Evolutionary conservation across 78 protist species (phyloP), one percentile per base, ranked within the genome.

Genomic region (Dictyostelium capitatum): DNA sequence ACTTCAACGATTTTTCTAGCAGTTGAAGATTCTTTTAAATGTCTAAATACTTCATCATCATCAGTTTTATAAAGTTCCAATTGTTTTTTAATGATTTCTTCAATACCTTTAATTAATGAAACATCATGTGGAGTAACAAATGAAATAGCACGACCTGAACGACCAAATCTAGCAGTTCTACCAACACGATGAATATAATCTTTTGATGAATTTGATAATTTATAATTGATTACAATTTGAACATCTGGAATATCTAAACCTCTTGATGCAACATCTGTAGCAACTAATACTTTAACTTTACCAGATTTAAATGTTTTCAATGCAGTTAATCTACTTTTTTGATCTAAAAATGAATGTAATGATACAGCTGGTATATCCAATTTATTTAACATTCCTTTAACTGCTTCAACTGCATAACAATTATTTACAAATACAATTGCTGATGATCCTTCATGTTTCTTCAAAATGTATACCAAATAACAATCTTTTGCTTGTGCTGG

Each of bases 181-280:
- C 99, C 99, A 30, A 98, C 99, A 46, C 99, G 96, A 85, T 99
- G 99, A 48, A 99, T 95, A 97, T 99, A 99, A 97, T 97, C 89
- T 92, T 97, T 51, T 95, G 82, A 80, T 77, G 90, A 41, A n/a
- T 89, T 72, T 32, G 99, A 99, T 23, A 99, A 41, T 56, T 98
- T 99, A 78, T 85, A 99, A 80, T 99, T 99, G 89, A 99, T 64
- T 54, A 99, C 99, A 0, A 98, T 48, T 56, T 95, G 97, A 6
- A 99, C 99, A 19, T 78, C 80, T 17, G 99, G 99, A 51, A 99
- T 99, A 80, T 99, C 99, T 3, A 99, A 94, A 64, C 99, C 99
- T 9, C 98, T 43, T 72, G 78, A 72, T 19, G 96, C 97, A 32
- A 95, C 92, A 62, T 95, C 97, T 0, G 97, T 89, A 15, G 95